phyloP scores from a whole-genome alignment of 805 yeast species.

The Wickerhamiella brachini region DNA sequence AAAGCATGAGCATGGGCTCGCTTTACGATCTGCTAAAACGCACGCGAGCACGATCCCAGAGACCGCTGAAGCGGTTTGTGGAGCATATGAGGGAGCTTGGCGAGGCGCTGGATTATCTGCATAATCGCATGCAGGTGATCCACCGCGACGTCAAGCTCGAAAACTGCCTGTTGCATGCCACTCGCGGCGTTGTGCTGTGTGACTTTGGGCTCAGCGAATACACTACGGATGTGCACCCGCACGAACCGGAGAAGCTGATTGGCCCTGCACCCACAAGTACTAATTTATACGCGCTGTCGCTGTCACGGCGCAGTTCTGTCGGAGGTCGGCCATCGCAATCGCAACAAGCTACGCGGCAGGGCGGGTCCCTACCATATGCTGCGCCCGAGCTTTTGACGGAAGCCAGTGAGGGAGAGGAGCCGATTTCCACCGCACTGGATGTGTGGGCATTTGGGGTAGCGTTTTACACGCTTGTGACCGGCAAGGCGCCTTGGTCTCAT shows the following conservation, averaged over 20 bases:
- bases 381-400: conserved; percentile 71
- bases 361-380: conserved; percentile 87
- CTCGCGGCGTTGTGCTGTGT: conserved; percentile 43
- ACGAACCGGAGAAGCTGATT: neutral
- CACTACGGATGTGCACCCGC: neutral
- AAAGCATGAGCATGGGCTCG: conserved; percentile 61
- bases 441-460: conserved; percentile 86
- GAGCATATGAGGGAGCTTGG: conserved; percentile 40
- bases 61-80: neutral
- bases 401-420: conserved; percentile 34
- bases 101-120: conserved; percentile 49
- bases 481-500: conserved; percentile 72
- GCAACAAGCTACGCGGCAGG: conserved; percentile 23
- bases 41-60: neutral
- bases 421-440: conserved; percentile 56
- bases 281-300: neutral
- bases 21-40: conserved; percentile 38
- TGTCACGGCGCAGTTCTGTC: neutral
- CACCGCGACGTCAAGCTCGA: conserved; percentile 81
- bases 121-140: conserved; percentile 43
- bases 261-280: conserved; percentile 5
- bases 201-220: conserved; percentile 76
- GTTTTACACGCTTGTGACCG: conserved; percentile 56
- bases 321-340: neutral
- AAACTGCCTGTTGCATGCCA: conserved; percentile 48